Conservation (phyloP, 305 asterid species). For the Plantago coronopus region DNA sequence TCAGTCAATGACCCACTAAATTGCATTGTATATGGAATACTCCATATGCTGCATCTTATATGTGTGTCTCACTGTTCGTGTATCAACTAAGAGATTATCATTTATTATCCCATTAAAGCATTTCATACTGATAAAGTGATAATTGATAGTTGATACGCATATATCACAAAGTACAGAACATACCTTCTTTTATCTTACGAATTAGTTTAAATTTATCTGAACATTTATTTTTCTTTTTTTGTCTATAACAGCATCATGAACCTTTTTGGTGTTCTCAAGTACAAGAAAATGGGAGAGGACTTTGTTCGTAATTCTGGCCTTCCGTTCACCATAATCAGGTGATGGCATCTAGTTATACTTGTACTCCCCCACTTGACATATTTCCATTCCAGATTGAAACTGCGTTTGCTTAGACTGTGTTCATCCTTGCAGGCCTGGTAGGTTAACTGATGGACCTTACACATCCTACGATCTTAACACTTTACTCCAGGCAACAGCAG, state of each 20-base stretch:
- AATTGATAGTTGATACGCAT: too few relatives aligned
- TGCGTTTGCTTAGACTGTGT: not conserved
- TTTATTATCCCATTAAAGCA: not conserved
- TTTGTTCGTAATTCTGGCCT: conserved; percentile 80
- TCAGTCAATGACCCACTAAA: not conserved
- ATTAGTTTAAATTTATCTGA: too few relatives aligned
- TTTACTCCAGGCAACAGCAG: conserved; percentile 89
- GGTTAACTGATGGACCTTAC: conserved; percentile 96
- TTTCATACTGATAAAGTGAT: conserved; percentile 10
- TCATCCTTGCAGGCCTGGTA: conserved; percentile 56
- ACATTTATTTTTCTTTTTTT: conserved; percentile 1
- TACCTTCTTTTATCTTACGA: too few relatives aligned
- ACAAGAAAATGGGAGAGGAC: conserved; percentile 99
- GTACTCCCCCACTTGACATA: not conserved
- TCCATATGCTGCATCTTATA: too few relatives aligned
- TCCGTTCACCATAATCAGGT: conserved; percentile 93
- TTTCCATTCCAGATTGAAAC: not conserved
- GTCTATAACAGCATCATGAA: conserved; percentile 63
- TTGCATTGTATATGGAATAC: too few relatives aligned
- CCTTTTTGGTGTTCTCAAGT: conserved; percentile 91
- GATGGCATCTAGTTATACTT: not conserved
- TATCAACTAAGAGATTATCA: too few relatives aligned
- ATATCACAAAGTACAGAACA: too few relatives aligned
- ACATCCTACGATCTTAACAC: conserved; percentile 94
- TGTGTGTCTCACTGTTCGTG: too few relatives aligned